Evolutionary conservation across 2,329 filamentous ascomycete genomes (phyloP), one percentile per base, ranked within the genome.

Genomic region (Trematosphaeria pertusa): DNA sequence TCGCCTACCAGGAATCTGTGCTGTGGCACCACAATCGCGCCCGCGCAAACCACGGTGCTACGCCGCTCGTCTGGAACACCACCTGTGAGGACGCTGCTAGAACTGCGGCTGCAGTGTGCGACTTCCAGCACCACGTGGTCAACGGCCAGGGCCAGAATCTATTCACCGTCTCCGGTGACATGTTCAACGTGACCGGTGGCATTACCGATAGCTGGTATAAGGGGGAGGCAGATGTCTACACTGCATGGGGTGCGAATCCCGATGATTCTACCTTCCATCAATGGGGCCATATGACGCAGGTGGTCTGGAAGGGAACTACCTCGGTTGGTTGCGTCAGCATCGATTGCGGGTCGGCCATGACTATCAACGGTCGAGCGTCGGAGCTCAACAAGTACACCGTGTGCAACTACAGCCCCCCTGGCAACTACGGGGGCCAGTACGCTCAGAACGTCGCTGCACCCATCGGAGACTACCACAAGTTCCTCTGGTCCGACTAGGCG

Each of bases 161-260:
- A 48, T 93, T 89, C 65, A 86, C 87, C 50, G 79, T 86, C 57
- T 79, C 83, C 50, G 65, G 73, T 2, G 69, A 75, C n/a, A 46
- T 73, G 71, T 69, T 67, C 50, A 81, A 85, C 36, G 78, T 89
- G 53, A 83, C 84, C 43, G 78, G 81, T 54, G 85, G 87, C 58
- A 86, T 93, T 67, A 89, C 86, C 64, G 82, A 93, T 69, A 79
- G 87, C 75, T 97, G 94, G 90, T 97, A 97, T 82, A 90, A 94
- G 71, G 83, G 82, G 62, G 91, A 96, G 58, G 66, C 72, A 48
- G 79, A 77, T 66, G 37, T 65, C 22, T 53, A 50, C 43, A 15
- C 14, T 34, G 37, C 17, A 15, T 44, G 42, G 42, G 42, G 34
- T 10, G 2, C 20, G 33, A 32, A 44, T 10, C 42, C 42, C 48